Percentiles rank a stretch among this genome's conserved stretches.
phyloP scores from a whole-genome alignment of 1,139 yeast genomes.

The Kurtzmaniella quercitrusa region DNA sequence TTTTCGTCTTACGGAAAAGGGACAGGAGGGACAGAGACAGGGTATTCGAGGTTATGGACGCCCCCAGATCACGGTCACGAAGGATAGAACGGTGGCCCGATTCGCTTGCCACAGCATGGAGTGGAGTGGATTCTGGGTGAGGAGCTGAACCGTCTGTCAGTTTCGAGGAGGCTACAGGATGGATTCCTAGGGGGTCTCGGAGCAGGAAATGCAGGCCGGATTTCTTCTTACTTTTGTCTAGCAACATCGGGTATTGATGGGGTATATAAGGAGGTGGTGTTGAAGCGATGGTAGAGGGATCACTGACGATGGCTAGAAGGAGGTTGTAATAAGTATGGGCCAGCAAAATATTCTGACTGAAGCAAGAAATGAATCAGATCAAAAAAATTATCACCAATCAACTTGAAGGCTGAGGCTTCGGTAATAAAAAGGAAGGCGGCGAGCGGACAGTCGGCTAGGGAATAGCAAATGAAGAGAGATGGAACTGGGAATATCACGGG shows the following conservation, averaged over 20 bases:
- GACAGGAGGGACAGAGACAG: slow-evolving; percentile 11
- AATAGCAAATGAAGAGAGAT: too few species aligned
- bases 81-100: background rate
- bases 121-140: background rate
- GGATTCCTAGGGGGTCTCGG: background rate
- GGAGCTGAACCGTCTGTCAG: background rate
- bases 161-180: background rate
- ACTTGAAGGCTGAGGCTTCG: too few species aligned
- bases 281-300: too few species aligned
- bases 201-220: background rate
- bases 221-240: slow-evolving; percentile 2
- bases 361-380: too few species aligned
- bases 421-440: too few species aligned
- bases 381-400: too few species aligned
- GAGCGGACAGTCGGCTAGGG: too few species aligned
- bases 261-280: too few species aligned
- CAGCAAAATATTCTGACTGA: too few species aligned
- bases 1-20: slow-evolving; percentile 7
- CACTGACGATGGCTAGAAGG: too few species aligned
- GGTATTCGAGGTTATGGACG: slow-evolving; percentile 5
- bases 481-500: too few species aligned
- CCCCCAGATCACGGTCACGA: slow-evolving; percentile 1
- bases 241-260: slow-evolving; percentile 1
- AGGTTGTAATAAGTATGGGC: too few species aligned
- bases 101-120: background rate